Percentiles rank a stretch among this genome's conserved stretches.
Evolutionary conservation across 306 rosid species (phyloP).

Genomic region (Luffa acutangula): DNA sequence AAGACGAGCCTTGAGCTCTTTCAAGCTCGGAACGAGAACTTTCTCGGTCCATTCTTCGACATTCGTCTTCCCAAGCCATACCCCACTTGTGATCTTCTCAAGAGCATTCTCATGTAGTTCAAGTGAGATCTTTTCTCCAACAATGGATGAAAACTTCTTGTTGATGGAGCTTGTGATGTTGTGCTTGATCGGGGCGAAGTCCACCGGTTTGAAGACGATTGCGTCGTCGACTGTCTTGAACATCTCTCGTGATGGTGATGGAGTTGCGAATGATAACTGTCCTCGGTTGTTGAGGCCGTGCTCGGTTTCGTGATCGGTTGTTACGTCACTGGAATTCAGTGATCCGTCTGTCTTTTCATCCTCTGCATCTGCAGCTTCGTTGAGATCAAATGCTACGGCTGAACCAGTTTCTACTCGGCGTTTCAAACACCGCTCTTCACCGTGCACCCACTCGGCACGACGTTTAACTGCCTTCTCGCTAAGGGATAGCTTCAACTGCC

Average conservation of each 20-base stretch:
- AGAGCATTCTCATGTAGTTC: slow-evolving; percentile 70
- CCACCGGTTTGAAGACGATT: slow-evolving; percentile 70
- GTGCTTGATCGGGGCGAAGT: slow-evolving; percentile 32
- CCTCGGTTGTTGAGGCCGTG: slow-evolving; percentile 21
- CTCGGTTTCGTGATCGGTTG: slow-evolving; percentile 64
- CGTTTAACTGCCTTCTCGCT: slow-evolving; percentile 54
- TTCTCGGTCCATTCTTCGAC: slow-evolving; percentile 72
- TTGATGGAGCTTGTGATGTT: slow-evolving; percentile 35
- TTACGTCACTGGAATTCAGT: slow-evolving; percentile 79
- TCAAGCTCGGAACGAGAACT: slow-evolving; percentile 60
- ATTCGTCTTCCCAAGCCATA: slow-evolving; percentile 63
- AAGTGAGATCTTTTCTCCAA: slow-evolving; percentile 42
- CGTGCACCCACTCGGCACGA: slow-evolving; percentile 44
- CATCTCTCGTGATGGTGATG: slow-evolving; percentile 38
- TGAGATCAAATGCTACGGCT: slow-evolving; percentile 64
- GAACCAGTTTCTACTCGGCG: slow-evolving; percentile 37
- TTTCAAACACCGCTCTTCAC: slow-evolving; percentile 49
- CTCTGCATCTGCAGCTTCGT: slow-evolving; percentile 59
- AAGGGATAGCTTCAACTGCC: slow-evolving; percentile 64
- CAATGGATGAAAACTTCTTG: slow-evolving; percentile 37
- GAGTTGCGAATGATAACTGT: slow-evolving; percentile 11
- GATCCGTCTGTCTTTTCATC: slow-evolving; percentile 72
- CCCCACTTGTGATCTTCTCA: slow-evolving; percentile 69
- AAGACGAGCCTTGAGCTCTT: slow-evolving; percentile 41
- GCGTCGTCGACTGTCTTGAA: slow-evolving; percentile 61